These are phyloP conservation scores for Naganishia vishniacii DNA, from an alignment of 768 basidiomycete genomes.

Conservation along the genomic window DNA sequence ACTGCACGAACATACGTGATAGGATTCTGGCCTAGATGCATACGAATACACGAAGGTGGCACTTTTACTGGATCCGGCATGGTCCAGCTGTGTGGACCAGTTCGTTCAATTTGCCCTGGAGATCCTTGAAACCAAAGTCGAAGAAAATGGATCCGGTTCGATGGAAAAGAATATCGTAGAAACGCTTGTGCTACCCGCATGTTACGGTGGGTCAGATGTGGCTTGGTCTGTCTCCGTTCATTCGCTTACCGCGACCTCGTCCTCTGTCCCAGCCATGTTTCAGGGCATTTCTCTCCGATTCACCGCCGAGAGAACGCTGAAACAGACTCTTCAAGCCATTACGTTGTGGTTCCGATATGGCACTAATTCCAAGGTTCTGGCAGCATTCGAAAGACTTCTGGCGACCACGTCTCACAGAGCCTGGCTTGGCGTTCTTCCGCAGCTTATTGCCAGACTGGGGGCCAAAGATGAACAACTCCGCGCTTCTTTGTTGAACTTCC, in stretches of 20 bases:
- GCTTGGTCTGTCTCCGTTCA: no score
- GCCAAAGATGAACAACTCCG: constrained; percentile 38
- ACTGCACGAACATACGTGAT: background rate
- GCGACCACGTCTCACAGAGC: constrained; percentile 29
- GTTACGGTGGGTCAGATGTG: constrained; percentile 33
- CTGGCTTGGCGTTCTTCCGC: constrained; percentile 45
- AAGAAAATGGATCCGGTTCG: constrained; percentile 23
- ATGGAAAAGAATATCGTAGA: background rate
- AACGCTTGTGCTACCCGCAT: constrained; percentile 40
- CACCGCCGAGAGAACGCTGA: constrained; percentile 41
- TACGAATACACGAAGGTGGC: constrained; percentile 36
- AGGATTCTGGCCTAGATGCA: constrained; percentile 38
- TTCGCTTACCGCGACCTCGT: no score
- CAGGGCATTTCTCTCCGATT: constrained; percentile 35
- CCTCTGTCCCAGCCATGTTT: constrained; percentile 36
- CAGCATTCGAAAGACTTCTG: constrained; percentile 38
- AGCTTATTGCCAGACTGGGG: constrained; percentile 46
- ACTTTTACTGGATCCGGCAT: constrained; percentile 37
- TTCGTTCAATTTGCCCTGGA: constrained; percentile 26
- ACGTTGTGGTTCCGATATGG: constrained; percentile 48
- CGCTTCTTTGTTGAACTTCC: constrained; percentile 35
- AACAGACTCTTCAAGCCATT: constrained; percentile 43
- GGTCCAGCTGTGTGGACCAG: constrained; percentile 31
- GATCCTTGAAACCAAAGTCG: constrained; percentile 36
- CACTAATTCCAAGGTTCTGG: constrained; percentile 36